Evolutionary conservation across 148 eudicot genomes (phyloP), one percentile per base, ranked within the genome.

Genomic region (Arbutus unedo): DNA sequence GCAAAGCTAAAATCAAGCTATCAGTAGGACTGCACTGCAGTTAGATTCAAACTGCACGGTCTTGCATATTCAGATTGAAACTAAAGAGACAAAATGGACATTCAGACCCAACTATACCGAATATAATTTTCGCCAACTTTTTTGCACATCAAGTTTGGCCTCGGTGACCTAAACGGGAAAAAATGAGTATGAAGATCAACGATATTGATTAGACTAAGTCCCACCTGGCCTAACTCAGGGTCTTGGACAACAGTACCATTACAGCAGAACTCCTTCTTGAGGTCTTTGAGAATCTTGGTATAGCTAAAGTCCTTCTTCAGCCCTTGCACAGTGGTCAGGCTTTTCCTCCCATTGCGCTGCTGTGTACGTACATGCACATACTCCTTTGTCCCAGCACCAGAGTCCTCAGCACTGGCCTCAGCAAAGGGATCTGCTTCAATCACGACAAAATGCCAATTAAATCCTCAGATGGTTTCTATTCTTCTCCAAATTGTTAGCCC

Each of bases 301-400:
- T 66, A 66, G 71, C 71, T 66, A 25, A 66, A 66, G 23, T 66
- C 71, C 71, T 66, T 66, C 71, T 66, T 66, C 43, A 66, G 14
- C 5, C 71, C 71, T 13, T 66, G 71, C 41, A 66, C 71, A 9
- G 71, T 66, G 43, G 71, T 66, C 43, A 66, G 21, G 71, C 71
- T 66, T 66, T 66, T 66, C 25, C 71, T 66, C 38, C 71, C 71
- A 66, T 66, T 66, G 5, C 71, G 71, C 44, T 66, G 43, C 44
- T 66, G 71, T n/a, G 43, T 66, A 66, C 71, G 71, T 13, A 25
- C 43, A 66, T 66, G 71, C 71, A 66, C 71, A 66, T 66, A 66
- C 71, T 66, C 71, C 44, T 66, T 66, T 66, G 71, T 21, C 21
- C 71, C 71, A 1, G 71, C 71, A 64, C 71, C 5, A 2, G 71